phyloP scores from a whole-genome alignment of 2,329 filamentous ascomycete species.

The Helicocarpus griseus region DNA sequence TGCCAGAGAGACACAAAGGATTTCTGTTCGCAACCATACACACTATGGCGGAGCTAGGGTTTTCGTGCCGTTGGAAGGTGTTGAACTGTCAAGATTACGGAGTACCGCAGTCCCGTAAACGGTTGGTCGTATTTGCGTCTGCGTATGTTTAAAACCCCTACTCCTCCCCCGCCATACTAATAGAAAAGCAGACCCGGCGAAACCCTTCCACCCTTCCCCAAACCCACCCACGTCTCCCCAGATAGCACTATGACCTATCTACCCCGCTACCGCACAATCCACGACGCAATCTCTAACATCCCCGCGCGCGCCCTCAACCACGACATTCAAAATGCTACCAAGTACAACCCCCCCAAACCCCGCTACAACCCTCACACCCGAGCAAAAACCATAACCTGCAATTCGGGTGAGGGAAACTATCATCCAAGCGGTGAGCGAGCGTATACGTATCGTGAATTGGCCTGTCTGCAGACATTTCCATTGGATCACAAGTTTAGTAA shows the following conservation, averaged over 20 bases:
- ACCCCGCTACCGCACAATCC: slow-evolving; percentile 31
- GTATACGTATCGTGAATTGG: slow-evolving; percentile 59
- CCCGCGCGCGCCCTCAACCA: slow-evolving; percentile 34
- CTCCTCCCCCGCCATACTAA: not conserved
- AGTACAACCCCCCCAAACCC: slow-evolving; percentile 17
- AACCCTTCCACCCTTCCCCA: slow-evolving; percentile 55
- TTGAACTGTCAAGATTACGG: slow-evolving; percentile 43
- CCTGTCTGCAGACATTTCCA: slow-evolving; percentile 62
- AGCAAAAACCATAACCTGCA: slow-evolving; percentile 53
- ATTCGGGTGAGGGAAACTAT: slow-evolving; percentile 49
- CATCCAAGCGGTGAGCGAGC: slow-evolving; percentile 55
- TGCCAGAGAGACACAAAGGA: slow-evolving; percentile 45
- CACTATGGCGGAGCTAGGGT: slow-evolving; percentile 55
- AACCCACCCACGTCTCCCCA: slow-evolving; percentile 44
- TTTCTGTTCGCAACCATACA: slow-evolving; percentile 53
- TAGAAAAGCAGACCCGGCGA: slow-evolving; percentile 55
- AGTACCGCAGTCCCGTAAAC: slow-evolving; percentile 38
- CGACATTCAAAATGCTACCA: slow-evolving; percentile 22
- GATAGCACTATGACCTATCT: slow-evolving; percentile 18
- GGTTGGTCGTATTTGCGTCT: slow-evolving; percentile 44
- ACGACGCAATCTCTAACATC: slow-evolving; percentile 32
- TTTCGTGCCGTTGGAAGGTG: slow-evolving; percentile 60
- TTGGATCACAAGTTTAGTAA: slow-evolving; percentile 47
- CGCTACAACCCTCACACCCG: slow-evolving; percentile 43
- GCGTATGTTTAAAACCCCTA: slow-evolving; percentile 32